Evolutionary conservation across 805 yeast genomes (phyloP).

Genomic region (Candida pseudofarinosa): DNA sequence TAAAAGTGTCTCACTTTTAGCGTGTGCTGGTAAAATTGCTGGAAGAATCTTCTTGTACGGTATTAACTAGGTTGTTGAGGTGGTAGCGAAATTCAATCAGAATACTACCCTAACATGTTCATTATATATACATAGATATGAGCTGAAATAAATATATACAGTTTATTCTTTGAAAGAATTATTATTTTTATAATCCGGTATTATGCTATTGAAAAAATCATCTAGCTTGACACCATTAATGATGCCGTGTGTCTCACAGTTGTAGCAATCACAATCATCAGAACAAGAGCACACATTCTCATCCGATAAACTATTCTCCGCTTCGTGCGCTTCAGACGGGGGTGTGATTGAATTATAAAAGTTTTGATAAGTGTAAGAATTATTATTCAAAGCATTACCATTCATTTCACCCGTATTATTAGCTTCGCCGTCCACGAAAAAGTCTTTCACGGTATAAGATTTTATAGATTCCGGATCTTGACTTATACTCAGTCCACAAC

Average conservation of each 20-base stretch:
- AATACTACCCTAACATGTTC: too few relatives aligned
- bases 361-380: neutral
- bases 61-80: too few relatives aligned
- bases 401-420: neutral
- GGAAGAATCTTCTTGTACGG: too few relatives aligned
- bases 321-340: neutral
- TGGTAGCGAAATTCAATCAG: too few relatives aligned
- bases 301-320: neutral
- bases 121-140: neutral
- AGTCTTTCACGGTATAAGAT: neutral
- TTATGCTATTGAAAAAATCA: conserved; percentile 22
- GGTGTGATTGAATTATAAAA: neutral
- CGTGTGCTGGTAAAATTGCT: neutral
- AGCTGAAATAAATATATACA: neutral
- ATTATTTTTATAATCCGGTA: conserved; percentile 1
- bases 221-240: conserved; percentile 39
- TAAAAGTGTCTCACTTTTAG: neutral
- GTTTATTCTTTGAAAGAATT: neutral
- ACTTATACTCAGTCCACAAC: neutral
- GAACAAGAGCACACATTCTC: conserved; percentile 2
- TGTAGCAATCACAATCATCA: conserved; percentile 32
- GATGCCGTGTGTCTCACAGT: conserved; percentile 44
- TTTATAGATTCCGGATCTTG: neutral
- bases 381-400: neutral
- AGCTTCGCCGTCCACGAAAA: neutral